Base-by-base conservation (phyloP, 1,139 yeast genomes). In the Yamadazyma conglobata region DNA sequence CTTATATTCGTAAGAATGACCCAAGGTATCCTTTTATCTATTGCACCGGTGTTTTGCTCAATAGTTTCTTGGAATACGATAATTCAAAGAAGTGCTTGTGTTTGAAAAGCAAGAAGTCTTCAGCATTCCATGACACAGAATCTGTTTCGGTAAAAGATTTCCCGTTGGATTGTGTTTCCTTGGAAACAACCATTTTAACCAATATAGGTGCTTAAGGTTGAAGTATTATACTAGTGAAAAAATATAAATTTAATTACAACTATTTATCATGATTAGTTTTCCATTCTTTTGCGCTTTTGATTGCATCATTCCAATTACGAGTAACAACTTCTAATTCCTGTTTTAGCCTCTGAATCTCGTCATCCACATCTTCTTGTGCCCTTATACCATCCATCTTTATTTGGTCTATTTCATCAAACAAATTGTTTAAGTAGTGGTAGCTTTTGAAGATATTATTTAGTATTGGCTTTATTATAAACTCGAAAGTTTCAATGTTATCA, bases 271-370 rank as follows among this genome's bases (percentile, higher is more conserved):
- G 10, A 17, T 30, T 30, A 13, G 14, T 16, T 19, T 26, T 27
- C 77, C 77, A 72, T 35, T 64, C 61, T 22, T 72, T 77, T 21
- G 68, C 56, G 1, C 73, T 66, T 28, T 58, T 61, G 38, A 70
- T 51, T 0, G 77, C 72, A 25, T 60, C 62, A 30, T 65, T 56
- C 64, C 74, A 62, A 38, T 68, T 70, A 24, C 53, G 48, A 15
- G 58, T 58, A 31, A 69, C 58, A 7, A 43, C 38, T 16, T 57
- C 60, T 32, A 70, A 54, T 34, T 71, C 72, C 11, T 50, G 22
- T 34, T 55, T 54, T 29, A 70, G 50, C 30, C 53, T 54, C 17
- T 32, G 39, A 3, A 43, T 24, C 14, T 40, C 44, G 14, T 30
- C 28, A 10, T 30, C 29, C 3, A 35, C 25, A 10, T 23, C 10